These are phyloP conservation scores for Citrus mangshanensis DNA, from an alignment of 345 rosid genomes.

Conservation along the genomic window DNA sequence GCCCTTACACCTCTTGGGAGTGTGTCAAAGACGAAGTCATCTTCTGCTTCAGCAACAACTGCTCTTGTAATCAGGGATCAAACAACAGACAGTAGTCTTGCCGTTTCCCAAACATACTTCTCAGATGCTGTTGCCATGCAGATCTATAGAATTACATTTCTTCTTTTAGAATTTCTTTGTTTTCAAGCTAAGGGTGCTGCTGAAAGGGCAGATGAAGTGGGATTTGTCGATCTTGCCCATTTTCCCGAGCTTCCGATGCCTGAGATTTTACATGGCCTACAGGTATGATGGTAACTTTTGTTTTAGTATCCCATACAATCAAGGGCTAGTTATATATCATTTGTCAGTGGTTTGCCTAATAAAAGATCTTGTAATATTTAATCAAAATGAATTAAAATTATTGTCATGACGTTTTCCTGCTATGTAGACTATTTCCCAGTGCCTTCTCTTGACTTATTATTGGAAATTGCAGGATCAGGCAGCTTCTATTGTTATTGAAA, in stretches of 20 bases:
- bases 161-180: constrained; percentile 74
- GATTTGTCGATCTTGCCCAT: constrained; percentile 77
- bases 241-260: constrained; percentile 98
- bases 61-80: constrained; percentile 54
- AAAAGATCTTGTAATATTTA: not conserved
- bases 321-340: not conserved
- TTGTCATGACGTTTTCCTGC: not conserved
- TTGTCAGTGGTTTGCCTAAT: not conserved
- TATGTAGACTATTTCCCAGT: not conserved
- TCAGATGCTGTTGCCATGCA: constrained; percentile 81
- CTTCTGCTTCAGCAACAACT: constrained; percentile 38
- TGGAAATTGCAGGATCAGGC: constrained; percentile 73
- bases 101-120: constrained; percentile 54
- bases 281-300: constrained; percentile 44
- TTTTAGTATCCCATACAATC: not conserved
- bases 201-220: constrained; percentile 81
- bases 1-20: constrained; percentile 67
- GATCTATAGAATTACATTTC: constrained; percentile 73
- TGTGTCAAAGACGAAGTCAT: constrained; percentile 34
- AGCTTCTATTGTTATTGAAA: constrained; percentile 51
- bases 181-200: constrained; percentile 82
- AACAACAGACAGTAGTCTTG: constrained; percentile 30
- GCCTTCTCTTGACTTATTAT: not conserved
- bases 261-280: constrained; percentile 82
- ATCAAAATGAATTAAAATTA: not conserved